Base-by-base conservation (phyloP, 2,329 filamentous ascomycete genomes). In the Pseudogymnoascus sp. region DNA sequence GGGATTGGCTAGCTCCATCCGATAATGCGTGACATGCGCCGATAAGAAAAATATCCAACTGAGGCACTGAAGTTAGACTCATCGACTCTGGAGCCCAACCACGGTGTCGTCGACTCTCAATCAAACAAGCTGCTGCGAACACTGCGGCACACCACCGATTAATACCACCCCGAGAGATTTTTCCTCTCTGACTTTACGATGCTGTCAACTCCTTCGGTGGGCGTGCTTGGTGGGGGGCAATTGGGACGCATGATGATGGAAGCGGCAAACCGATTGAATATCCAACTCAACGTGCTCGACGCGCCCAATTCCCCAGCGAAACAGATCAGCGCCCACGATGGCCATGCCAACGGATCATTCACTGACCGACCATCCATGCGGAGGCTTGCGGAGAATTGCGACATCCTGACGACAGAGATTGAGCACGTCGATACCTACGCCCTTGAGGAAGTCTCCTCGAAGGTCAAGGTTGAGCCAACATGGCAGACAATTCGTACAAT, bases 181-280 rank as follows among this genome's bases (percentile, higher is more conserved):
- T 15, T 12, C 4, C 27, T 21, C n/a, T 13, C 48, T n/a, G 29
- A 55, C 48, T 55, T 55, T 21, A 55, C 48, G n/a, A 55, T 55
- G 48, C 27, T 55, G 27, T 55, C 48, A 35, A 55, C 48, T 55
- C 48, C 48, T 55, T 55, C 48, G 29, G 48, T 55, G 48, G 82
- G 81, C 64, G 78, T 84, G 58, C 77, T 84, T 62, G 82, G 81
- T 35, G 81, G 81, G 60, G 90, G 90, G 70, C 90, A 92, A 77
- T 83, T 99, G 41, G 94, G 93, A 64, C 90, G 91, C 67, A 97
- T 97, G 94, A 84, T 97, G 17, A 88, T 90, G 66, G 91, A 97
- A 78, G 87, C 89, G n/a, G 92, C 92, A 35, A 72, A 73, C 81
- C 84, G 78, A 2, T 83, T 96, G 63, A 91, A 91, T 69, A 85